Evolutionary conservation across 257 asterid species (phyloP).

Genomic region (Paulownia fortunei): DNA sequence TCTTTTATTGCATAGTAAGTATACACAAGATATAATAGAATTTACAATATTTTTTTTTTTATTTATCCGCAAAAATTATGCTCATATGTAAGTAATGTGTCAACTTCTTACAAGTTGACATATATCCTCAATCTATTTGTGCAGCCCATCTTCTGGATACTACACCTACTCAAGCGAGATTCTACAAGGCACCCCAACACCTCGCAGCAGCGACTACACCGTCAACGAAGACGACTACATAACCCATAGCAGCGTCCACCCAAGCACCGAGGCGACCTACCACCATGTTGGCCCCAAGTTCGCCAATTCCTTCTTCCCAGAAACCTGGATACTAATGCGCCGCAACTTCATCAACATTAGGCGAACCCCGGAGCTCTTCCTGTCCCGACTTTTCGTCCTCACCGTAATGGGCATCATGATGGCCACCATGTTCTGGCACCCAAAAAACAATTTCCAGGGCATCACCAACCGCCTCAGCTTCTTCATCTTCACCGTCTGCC

Average conservation of each 20-base stretch:
- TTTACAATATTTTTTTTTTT: too few species aligned
- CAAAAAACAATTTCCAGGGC: conserved; percentile 54
- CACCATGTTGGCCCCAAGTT: conserved; percentile 64
- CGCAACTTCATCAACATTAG: conserved; percentile 80
- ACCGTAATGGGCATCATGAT: conserved; percentile 85
- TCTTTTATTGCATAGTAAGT: too few species aligned
- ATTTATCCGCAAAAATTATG: too few species aligned
- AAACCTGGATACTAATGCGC: conserved; percentile 75
- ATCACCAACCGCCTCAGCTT: conserved; percentile 77
- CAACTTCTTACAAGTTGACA: too few species aligned
- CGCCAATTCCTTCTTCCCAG: conserved; percentile 70
- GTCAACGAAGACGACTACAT: conserved; percentile 79
- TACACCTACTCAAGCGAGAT: conserved; percentile 67
- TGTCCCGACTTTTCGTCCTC: conserved; percentile 75
- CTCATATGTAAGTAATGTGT: too few species aligned
- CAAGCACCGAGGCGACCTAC: conserved; percentile 19
- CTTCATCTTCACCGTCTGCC: conserved; percentile 85
- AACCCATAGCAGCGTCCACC: conserved; percentile 48
- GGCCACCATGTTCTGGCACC: conserved; percentile 85
- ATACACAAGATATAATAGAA: too few species aligned
- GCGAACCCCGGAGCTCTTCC: conserved; percentile 89
- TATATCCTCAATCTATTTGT: background rate
- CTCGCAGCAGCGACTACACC: conserved; percentile 76
- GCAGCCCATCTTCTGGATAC: conserved; percentile 61
- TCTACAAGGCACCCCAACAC: conserved; percentile 67